Evolutionary conservation across 257 asterid species (phyloP), one percentile per base, ranked within the genome.

Genomic region (Jacaranda copaia): DNA sequence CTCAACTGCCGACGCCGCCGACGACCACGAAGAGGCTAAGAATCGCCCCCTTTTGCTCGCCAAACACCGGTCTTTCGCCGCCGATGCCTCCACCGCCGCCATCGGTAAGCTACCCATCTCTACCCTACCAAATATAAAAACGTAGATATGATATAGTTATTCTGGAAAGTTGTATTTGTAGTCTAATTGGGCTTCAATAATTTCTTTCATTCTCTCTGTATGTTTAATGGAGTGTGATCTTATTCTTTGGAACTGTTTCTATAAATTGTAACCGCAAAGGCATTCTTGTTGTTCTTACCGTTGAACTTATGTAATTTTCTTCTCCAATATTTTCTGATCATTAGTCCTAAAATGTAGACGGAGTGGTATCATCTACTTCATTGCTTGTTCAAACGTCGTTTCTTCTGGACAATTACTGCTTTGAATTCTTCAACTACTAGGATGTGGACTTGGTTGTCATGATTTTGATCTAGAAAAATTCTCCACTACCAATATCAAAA

Each of bases 1-100:
- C 35, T 62, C 84, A 46, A 87, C 90, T 6, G 57, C 56, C 7
- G 87, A 80, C 1, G 83, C 18, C 9, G 81, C 82, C 6, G 85
- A 81, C 39, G 78, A 55, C 12, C 82, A 65, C 58, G 77, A 79
- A 8, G 85, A 82, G 77, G 89, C 87, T 2, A 84, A 80, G 45
- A 77, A 82, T 42, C 83, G 73, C 10, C 84, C 89, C 5, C 84
- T 87, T 45, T 80, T 87, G 77, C 82, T 84, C 74, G 68, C 84
- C 55, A 45, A 77, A 72, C 35, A 35, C 48, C 82, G 63, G 25
- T 77, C 83, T 52, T 74, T 58, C 68, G 38, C 71, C 60, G 2
- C 74, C 62, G 64, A 68, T 11, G 43, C 46, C 5, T 15, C 63
- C 81, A 46, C 70, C 52, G 38, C 53, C 75, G 52, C 69, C 61